phyloP scores from a whole-genome alignment of 2,329 filamentous ascomycete genomes.

The Apiospora marii region DNA sequence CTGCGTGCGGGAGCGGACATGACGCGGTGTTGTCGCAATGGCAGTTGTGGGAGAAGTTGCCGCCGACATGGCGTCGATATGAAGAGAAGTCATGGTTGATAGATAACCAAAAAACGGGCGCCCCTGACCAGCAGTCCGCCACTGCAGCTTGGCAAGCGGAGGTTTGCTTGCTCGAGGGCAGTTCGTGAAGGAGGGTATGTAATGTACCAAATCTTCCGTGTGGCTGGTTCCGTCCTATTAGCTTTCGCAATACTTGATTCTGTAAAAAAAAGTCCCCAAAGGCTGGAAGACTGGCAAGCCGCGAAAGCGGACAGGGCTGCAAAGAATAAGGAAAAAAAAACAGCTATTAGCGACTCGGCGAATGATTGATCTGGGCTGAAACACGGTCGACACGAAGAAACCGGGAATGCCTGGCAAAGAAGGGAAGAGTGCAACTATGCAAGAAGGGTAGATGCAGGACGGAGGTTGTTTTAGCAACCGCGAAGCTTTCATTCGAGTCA shows the following conservation, averaged over 20 bases:
- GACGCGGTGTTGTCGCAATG: constrained; percentile 6
- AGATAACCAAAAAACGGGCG: background rate
- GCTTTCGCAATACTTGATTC: constrained; percentile 9
- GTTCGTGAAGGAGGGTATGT: background rate
- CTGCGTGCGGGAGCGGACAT: constrained; percentile 47
- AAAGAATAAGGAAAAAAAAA: constrained; percentile 17
- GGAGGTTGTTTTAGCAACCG: background rate
- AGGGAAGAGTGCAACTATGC: constrained; percentile 7
- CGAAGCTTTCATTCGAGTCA: constrained; percentile 11
- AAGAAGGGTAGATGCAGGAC: constrained; percentile 12
- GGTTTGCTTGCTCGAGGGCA: constrained; percentile 1
- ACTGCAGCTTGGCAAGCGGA: background rate
- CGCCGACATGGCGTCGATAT: background rate
- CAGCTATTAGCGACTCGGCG: constrained; percentile 1
- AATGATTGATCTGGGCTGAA: constrained; percentile 13
- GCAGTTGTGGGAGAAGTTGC: background rate
- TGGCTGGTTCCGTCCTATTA: constrained; percentile 19
- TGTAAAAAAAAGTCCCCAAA: constrained; percentile 9
- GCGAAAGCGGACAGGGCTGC: background rate
- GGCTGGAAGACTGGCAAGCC: background rate
- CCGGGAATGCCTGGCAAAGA: constrained; percentile 1
- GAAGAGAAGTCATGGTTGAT: constrained; percentile 1
- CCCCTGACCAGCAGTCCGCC: constrained; percentile 20
- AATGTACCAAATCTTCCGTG: constrained; percentile 16
- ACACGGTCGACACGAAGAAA: constrained; percentile 10